Evolutionary conservation across 139 green algal genomes (phyloP), one percentile per base, ranked within the genome.

Genomic region (Asterochloris erici): DNA sequence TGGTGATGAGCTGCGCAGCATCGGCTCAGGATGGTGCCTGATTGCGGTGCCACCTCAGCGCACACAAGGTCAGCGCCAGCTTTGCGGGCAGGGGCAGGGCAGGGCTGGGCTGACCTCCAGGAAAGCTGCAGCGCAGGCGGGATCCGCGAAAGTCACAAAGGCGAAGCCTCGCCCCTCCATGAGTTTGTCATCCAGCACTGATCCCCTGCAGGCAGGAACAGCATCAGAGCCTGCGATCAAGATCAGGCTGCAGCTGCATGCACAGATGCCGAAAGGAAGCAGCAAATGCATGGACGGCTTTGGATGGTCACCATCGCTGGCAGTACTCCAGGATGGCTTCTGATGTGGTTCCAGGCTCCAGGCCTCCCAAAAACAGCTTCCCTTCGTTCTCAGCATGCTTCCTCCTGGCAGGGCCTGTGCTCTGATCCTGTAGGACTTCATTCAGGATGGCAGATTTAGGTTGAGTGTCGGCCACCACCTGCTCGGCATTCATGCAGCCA

Each of bases 131-230:
- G 92, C 90, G 61, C 76, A 84, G 0, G 82, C 68, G 23, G 87
- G 78, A 76, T 91, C 86, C 0, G 78, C 61, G 66, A 92, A 96
- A 9, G 92, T 96, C n/a, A 96, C 89, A 85, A 96, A 96, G 21
- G 89, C 92, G 84, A 94, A 96, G 54, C 89, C 89, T 27, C 93
- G 85, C 47, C 91, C 90, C 28, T 89, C 86, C 91, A 95, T 94
- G n/a, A 94, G 83, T 16, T 92, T 89, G 63, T 85, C 84, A 74
- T 95, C 92, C 2, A 85, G 79, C 1, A 95, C 79, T 68, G 93
- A 89, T 64, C 92, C 92, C 90, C 90, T 94, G 84, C 23, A 71
- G 27, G 54, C 23, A 62, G 19, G n/a, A 12, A 61, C n/a, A 54
- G 54, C 21, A 28, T 47, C 10, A n/a, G 21, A 19, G 28, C 17